These are phyloP conservation scores for Xanthoconium stramineum DNA, from an alignment of 768 basidiomycete genomes.

Conservation along the genomic window DNA sequence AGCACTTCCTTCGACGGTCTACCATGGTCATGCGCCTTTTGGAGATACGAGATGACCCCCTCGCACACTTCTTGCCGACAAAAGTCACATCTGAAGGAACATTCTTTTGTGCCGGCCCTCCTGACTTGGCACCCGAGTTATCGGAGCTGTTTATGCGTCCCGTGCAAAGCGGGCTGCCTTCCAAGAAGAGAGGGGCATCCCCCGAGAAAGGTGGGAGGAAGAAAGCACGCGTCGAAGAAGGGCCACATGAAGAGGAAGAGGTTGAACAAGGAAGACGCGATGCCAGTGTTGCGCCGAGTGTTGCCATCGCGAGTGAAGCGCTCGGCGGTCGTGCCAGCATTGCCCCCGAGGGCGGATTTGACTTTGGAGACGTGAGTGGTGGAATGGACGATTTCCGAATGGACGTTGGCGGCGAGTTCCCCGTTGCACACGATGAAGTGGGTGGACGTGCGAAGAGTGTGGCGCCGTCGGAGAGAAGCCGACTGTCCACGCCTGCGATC, in stretches of 20 bases:
- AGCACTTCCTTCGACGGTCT: conserved; percentile 83
- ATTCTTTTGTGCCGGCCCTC: conserved; percentile 82
- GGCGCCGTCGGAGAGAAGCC: conserved; percentile 55
- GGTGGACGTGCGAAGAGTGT: conserved; percentile 46
- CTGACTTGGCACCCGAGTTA: conserved; percentile 79
- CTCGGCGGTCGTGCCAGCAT: conserved; percentile 51
- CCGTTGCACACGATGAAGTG: conserved; percentile 28
- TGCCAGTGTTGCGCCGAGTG: conserved; percentile 58
- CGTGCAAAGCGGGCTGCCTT: conserved; percentile 41
- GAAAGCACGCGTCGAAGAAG: conserved; percentile 55
- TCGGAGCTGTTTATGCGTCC: conserved; percentile 84
- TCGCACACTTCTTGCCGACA: conserved; percentile 82
- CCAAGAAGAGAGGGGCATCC: conserved; percentile 59
- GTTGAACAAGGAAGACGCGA: conserved; percentile 73
- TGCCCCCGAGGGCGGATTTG: conserved; percentile 56
- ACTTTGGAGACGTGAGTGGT: conserved; percentile 55
- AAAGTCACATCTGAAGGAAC: conserved; percentile 66
- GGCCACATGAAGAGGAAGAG: conserved; percentile 50
- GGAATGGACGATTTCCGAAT: conserved; percentile 70
- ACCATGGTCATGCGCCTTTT: conserved; percentile 81
- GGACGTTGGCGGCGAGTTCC: conserved; percentile 52
- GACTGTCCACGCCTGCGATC: conserved; percentile 63
- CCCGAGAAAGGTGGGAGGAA: conserved; percentile 55
- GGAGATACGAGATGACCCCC: conserved; percentile 81
- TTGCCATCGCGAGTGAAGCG: conserved; percentile 53